Conservation (phyloP, 768 basidiomycete genomes). For the Pilatotrama ljubarskyi region DNA sequence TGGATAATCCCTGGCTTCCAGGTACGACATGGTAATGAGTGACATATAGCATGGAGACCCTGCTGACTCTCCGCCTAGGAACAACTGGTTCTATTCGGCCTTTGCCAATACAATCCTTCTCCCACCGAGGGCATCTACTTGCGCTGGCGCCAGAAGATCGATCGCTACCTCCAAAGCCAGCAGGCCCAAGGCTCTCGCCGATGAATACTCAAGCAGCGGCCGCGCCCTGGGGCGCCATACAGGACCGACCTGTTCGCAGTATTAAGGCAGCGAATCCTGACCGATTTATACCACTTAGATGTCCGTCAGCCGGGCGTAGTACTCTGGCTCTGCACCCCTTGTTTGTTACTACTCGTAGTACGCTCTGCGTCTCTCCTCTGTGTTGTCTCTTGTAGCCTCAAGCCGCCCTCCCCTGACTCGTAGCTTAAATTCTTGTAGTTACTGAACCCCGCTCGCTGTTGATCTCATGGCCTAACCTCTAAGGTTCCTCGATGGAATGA, state of each 20-base stretch:
- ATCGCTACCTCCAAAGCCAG: slow-evolving; percentile 40
- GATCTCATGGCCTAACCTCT: background rate
- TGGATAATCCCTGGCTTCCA: slow-evolving; percentile 81
- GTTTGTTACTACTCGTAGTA: background rate
- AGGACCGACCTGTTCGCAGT: background rate
- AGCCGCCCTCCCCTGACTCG: background rate
- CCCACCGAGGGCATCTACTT: slow-evolving; percentile 62
- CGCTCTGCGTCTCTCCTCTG: background rate
- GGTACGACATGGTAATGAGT: slow-evolving; percentile 9
- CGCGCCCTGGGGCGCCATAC: background rate
- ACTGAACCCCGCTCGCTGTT: background rate
- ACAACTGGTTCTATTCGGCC: slow-evolving; percentile 73
- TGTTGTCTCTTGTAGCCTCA: slow-evolving; percentile 22
- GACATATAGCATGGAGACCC: too few species aligned
- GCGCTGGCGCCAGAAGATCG: slow-evolving; percentile 62
- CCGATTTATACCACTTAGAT: slow-evolving; percentile 5
- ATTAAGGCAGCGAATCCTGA: background rate
- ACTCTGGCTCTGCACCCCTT: slow-evolving; percentile 1
- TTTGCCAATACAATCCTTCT: slow-evolving; percentile 67
- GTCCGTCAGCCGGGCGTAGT: background rate
- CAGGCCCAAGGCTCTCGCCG: slow-evolving; percentile 14
- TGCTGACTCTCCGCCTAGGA: slow-evolving; percentile 34
- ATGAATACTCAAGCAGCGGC: background rate
- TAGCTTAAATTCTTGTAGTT: background rate
- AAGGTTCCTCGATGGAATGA: background rate